Base-by-base conservation (phyloP, 257 asterid species). In the Capsicum rhomboideum region DNA sequence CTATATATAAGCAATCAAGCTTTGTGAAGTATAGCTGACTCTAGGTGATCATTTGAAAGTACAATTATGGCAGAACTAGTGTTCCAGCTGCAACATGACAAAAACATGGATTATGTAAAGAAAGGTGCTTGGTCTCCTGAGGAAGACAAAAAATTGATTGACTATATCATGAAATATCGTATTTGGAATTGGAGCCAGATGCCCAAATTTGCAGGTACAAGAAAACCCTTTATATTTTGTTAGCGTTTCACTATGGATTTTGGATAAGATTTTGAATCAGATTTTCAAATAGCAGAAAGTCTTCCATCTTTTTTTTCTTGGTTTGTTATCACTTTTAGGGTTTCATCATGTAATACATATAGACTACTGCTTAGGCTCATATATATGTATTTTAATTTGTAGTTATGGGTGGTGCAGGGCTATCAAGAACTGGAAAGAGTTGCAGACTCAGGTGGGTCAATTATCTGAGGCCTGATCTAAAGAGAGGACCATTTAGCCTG, bases 371-470 rank as follows among this genome's bases (percentile, higher is more conserved):
- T 31, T 31, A 31, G 4, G 2, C 37, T 31, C 37, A 31, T 31
- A 31, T 31, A 31, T 31, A 10, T 58, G 2, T 14, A 4, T 66
- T 16, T 66, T 14, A 21, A 58, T 58, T 1, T 67, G 75, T 66
- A 7, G 23, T 67, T 67, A 28, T 64, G 42, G 21, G 21, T 67
- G 44, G 23, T 61, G 52, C 16, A 82, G 84, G 79, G 12, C 79
- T 82, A 10, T 44, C 49, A 46, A 63, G 84, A 34, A 78, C 18
- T 8, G 82, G 82, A 49, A 52, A 78, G 66, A 78, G 82, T 78
- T 78, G 82, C 10, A 52, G 84, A 67, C 6, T 82, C 0, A 53
- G 84, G 8, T 82, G 84, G 84, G 23, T n/a, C n/a, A 82, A 82
- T 14, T 82, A 66, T n/a, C 34, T 82, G 10, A 67, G 31, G 34